These are phyloP conservation scores for Hirsutella thompsonii DNA, from an alignment of 2,329 filamentous ascomycete species.

Conservation along the genomic window DNA sequence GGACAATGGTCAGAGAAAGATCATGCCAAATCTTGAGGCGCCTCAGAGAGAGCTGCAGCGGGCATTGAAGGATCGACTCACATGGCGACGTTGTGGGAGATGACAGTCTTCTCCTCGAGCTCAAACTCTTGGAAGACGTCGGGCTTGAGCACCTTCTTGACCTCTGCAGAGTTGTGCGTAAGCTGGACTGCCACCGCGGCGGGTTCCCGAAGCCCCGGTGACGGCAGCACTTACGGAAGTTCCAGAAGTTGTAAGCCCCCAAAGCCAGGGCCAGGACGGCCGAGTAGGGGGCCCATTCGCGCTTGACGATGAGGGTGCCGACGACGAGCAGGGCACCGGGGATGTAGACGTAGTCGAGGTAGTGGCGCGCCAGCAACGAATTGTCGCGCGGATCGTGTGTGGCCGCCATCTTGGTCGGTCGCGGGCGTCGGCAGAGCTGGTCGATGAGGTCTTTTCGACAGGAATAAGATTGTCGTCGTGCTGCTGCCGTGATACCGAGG, in stretches of 20 bases:
- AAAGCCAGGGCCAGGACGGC: constrained; percentile 52
- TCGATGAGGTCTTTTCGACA: no score
- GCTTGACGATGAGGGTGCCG: constrained; percentile 66
- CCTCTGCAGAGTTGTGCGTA: constrained; percentile 35
- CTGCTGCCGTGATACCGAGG: not conserved
- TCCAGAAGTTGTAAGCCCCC: constrained; percentile 58
- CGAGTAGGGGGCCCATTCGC: constrained; percentile 62
- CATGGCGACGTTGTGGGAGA: constrained; percentile 98
- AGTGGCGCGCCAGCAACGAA: constrained; percentile 40
- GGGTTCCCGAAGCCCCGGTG: no score
- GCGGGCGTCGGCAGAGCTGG: not conserved
- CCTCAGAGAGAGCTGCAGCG: not conserved
- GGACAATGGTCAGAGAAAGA: not conserved
- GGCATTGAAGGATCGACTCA: constrained; percentile 26
- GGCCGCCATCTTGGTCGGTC: constrained; percentile 10
- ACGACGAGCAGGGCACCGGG: constrained; percentile 68
- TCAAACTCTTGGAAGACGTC: constrained; percentile 83
- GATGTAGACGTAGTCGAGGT: constrained; percentile 71
- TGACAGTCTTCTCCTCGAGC: constrained; percentile 85
- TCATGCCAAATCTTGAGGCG: not conserved
- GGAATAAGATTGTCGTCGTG: no score
- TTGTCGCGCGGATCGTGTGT: constrained; percentile 9
- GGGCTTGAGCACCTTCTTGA: constrained; percentile 75
- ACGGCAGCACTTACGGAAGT: constrained; percentile 46
- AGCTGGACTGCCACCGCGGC: no score